Evolutionary conservation across 306 rosid genomes (phyloP).

Genomic region (Casuarina glauca): DNA sequence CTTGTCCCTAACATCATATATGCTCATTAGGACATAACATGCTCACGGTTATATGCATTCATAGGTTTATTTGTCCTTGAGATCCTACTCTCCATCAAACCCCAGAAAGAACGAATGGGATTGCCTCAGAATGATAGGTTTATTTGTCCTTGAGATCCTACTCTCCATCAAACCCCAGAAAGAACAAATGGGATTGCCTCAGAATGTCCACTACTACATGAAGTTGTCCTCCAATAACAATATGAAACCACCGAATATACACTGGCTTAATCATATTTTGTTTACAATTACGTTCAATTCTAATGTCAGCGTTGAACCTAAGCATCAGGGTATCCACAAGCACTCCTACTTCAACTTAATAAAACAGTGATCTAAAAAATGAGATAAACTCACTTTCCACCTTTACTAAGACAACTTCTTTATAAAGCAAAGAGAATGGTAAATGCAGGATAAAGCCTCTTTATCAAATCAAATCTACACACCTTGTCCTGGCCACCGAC

Average conservation of each 20-base stretch:
- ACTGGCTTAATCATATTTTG: neutral
- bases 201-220: too few species aligned
- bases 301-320: too few species aligned
- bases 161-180: too few species aligned
- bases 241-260: neutral
- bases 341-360: neutral
- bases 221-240: neutral
- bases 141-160: too few species aligned
- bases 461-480: constrained; percentile 3
- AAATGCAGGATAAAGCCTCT: neutral
- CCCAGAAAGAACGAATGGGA: too few species aligned
- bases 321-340: neutral
- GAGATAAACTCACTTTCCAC: neutral
- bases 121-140: too few species aligned
- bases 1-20: neutral
- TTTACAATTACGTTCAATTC: neutral
- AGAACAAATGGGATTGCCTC: too few species aligned
- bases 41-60: too few species aligned
- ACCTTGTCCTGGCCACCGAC: constrained; percentile 99
- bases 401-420: neutral
- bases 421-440: neutral
- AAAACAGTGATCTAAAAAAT: neutral
- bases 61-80: too few species aligned
- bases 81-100: too few species aligned
- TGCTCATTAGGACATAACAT: neutral